Evolutionary conservation across 2,329 filamentous ascomycete species (phyloP).

Genomic region (Nemania sp.): DNA sequence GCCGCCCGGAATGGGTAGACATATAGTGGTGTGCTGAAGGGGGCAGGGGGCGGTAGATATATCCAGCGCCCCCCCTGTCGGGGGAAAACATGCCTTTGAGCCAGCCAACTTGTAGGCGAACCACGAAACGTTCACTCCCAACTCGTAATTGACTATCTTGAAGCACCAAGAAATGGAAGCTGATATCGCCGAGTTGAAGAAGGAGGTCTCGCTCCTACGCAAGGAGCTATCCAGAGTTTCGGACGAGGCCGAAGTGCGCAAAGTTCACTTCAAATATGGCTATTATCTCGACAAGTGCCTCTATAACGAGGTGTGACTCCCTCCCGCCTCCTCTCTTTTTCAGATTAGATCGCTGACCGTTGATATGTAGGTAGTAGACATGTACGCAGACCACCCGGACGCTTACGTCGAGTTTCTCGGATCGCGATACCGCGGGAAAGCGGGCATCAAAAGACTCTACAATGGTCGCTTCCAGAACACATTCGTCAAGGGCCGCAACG

Average conservation of each 20-base stretch:
- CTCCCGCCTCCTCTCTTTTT: background rate
- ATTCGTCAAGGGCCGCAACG: slow-evolving; percentile 60
- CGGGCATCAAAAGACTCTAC: slow-evolving; percentile 57
- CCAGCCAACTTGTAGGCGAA: too few species aligned
- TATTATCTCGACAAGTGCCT: slow-evolving; percentile 65
- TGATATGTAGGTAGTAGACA: slow-evolving; percentile 47
- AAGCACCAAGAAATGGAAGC: slow-evolving; percentile 38
- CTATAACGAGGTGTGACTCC: slow-evolving; percentile 54
- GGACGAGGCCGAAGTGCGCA: slow-evolving; percentile 58
- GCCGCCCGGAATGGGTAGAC: background rate
- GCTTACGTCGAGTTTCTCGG: slow-evolving; percentile 61
- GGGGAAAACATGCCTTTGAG: background rate
- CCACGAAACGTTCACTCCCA: background rate
- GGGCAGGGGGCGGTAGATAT: slow-evolving; percentile 14
- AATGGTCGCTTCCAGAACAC: slow-evolving; percentile 54
- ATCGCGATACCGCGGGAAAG: slow-evolving; percentile 56
- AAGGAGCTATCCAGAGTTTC: slow-evolving; percentile 45
- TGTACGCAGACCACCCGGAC: slow-evolving; percentile 58
- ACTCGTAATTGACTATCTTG: background rate
- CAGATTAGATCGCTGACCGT: background rate
- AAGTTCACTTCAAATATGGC: slow-evolving; percentile 61
- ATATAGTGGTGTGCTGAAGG: background rate
- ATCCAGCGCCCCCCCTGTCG: slow-evolving; percentile 12
- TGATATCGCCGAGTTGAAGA: slow-evolving; percentile 44
- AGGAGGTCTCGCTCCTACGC: slow-evolving; percentile 43